A percentile compares a stretch with the other conserved stretches of the same genome.
These are phyloP conservation scores for Stephania yunnanensis DNA, from an alignment of 164 flowering plant species.

Conservation along the genomic window DNA sequence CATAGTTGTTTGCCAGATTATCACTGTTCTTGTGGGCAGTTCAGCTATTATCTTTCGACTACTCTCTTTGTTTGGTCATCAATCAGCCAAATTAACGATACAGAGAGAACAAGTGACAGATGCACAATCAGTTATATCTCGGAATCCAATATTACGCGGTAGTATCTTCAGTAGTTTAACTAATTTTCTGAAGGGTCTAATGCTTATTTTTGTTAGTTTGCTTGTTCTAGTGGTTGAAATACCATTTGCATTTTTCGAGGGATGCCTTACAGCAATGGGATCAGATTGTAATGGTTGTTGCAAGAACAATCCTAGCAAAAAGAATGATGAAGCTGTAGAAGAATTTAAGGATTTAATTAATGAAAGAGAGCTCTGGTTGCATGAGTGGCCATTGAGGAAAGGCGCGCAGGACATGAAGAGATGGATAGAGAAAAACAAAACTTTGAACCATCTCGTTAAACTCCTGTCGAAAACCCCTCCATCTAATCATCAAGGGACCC, in stretches of 20 bases:
- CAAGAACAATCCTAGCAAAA: neutral
- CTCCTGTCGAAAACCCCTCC: no score
- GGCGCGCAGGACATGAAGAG: slow-evolving; percentile 4
- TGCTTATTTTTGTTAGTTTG: neutral
- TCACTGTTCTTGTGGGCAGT: neutral
- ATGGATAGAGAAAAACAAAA: slow-evolving; percentile 7
- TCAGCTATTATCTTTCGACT: neutral
- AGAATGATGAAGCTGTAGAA: neutral
- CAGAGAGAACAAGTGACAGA: neutral
- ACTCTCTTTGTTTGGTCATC: neutral
- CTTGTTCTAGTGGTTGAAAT: neutral
- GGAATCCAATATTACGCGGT: neutral
- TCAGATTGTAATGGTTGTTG: neutral
- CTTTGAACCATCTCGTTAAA: no score
- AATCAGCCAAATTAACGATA: no score
- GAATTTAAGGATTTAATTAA: neutral
- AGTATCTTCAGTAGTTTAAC: neutral
- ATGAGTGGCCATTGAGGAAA: slow-evolving; percentile 7
- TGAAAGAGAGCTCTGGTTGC: neutral
- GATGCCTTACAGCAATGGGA: no score
- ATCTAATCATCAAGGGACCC: no score
- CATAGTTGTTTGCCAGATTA: neutral
- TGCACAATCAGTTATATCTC: neutral
- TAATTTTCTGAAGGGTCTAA: neutral
- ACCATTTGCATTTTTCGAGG: neutral